Evolutionary conservation across 352 stramenopile species (phyloP).

Genomic region (Pythium dissotocum): DNA sequence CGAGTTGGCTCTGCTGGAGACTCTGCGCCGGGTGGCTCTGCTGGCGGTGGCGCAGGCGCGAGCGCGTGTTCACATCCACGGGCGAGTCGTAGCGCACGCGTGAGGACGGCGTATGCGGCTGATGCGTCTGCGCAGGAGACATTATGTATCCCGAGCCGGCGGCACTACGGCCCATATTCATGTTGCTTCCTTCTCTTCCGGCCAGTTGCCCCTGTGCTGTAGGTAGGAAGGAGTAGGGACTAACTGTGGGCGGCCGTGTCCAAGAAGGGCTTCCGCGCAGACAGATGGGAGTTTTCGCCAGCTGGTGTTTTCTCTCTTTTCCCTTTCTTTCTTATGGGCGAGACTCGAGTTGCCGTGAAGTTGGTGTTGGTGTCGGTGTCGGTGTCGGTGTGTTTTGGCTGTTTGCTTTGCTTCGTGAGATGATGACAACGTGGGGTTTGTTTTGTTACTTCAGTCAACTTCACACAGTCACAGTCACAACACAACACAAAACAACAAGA

Average conservation of each 20-base stretch:
- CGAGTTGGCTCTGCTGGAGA: too few relatives aligned
- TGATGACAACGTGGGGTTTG: neutral
- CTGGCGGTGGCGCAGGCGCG: neutral
- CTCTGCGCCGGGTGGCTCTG: neutral
- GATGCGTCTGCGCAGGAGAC: neutral
- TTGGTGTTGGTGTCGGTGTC: neutral
- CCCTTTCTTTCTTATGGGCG: neutral
- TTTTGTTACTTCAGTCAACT: neutral
- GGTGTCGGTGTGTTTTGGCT: neutral
- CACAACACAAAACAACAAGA: neutral
- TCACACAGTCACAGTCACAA: neutral
- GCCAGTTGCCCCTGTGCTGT: neutral
- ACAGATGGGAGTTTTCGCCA: neutral
- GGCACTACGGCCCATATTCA: conserved; percentile 1
- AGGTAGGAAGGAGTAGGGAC: neutral
- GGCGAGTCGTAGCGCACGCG: neutral
- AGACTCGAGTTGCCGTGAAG: too few relatives aligned
- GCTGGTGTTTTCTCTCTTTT: neutral
- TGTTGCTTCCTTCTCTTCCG: neutral
- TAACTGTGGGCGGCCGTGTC: neutral
- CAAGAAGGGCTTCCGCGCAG: neutral
- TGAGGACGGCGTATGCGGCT: too few relatives aligned
- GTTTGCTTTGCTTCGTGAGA: neutral
- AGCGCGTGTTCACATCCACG: neutral
- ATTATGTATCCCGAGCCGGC: neutral